Base-by-base conservation (phyloP, 1,284 basidiomycete genomes). In the Cryptococcus hybrid region DNA sequence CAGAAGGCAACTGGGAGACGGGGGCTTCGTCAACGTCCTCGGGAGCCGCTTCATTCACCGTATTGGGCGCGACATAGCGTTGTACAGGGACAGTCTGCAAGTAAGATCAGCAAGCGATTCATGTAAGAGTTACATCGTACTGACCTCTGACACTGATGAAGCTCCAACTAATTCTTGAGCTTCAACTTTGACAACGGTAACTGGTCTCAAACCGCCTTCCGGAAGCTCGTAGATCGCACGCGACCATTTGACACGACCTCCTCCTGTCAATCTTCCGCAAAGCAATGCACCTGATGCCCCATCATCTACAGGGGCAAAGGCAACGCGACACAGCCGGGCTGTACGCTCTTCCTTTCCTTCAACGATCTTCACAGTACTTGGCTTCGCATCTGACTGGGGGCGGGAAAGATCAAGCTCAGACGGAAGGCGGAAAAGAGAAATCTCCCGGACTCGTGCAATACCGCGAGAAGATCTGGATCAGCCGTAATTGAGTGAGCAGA, bases 171-270 rank as follows among this genome's bases (percentile, higher is more conserved):
- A 67, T 44, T 76, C 78, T 36, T 83, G 77, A 8, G 67, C 82
- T 50, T 84, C 80, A 38, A 73, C 70, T 51, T 79, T 75, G 57
- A 87, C 77, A 8, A 76, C 70, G 13, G 86, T 69, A 7, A 64
- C 64, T 7, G 63, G 35, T 30, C 60, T 56, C 15, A 75, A 49
- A 48, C 71, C 68, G 46, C 74, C 77, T 51, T 86, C 83, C 47
- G 84, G 76, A 47, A 86, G 79, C 68, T 84, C 86, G 47, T 83
- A 81, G 9, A 83, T 84, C 35, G 80, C 79, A 51, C 81, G 75
- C 57, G 87, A 82, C 75, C 90, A 90, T 24, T 86, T 81, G n/a
- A 88, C 85, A 58, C 84, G 81, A 12, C 85, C 82, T 13, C 85
- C 87, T 50, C 84, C 84, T 8, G 83, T 80, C 52, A 89, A 76